Conservation (phyloP, 768 basidiomycete genomes). For the Boletus edulis region DNA sequence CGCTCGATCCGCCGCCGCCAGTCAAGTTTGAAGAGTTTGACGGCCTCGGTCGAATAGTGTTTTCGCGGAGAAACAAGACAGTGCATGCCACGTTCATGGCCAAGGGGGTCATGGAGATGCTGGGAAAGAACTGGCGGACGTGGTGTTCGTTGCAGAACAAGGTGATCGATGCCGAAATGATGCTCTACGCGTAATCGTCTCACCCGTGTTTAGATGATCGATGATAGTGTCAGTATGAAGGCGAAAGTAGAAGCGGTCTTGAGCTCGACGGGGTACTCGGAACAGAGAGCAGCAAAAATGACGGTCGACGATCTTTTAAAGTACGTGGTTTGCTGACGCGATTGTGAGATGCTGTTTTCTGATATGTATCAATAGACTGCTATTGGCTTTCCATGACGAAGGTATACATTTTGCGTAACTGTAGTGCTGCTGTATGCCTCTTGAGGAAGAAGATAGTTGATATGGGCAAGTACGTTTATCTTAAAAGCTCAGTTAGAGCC, state of each 20-base stretch:
- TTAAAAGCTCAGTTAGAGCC: background rate
- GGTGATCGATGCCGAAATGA: conserved; percentile 33
- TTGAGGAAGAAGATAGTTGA: background rate
- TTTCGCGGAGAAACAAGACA: conserved; percentile 87
- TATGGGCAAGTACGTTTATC: background rate
- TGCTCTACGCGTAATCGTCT: background rate
- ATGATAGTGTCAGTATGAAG: conserved; percentile 70
- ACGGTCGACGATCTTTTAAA: conserved; percentile 87
- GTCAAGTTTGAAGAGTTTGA: conserved; percentile 98
- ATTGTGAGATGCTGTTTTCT: background rate
- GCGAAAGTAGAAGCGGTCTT: conserved; percentile 71
- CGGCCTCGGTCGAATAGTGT: conserved; percentile 88
- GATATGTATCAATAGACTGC: conserved; percentile 40
- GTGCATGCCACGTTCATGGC: conserved; percentile 88
- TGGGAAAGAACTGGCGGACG: conserved; percentile 90
- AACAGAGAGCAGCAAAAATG: conserved; percentile 90
- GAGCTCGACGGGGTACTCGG: conserved; percentile 64
- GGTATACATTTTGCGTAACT: conserved; percentile 68
- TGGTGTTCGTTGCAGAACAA: conserved; percentile 83
- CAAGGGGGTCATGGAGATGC: conserved; percentile 91
- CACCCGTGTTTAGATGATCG: conserved; percentile 49
- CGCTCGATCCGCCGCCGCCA: conserved; percentile 92
- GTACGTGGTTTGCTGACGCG: conserved; percentile 42
- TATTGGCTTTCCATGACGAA: conserved; percentile 71
- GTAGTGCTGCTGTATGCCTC: background rate